Percentiles rank a stretch among this genome's conserved stretches.
Conservation (phyloP, 2,329 filamentous ascomycete species). For the Colletotrichum sansevieriae region DNA sequence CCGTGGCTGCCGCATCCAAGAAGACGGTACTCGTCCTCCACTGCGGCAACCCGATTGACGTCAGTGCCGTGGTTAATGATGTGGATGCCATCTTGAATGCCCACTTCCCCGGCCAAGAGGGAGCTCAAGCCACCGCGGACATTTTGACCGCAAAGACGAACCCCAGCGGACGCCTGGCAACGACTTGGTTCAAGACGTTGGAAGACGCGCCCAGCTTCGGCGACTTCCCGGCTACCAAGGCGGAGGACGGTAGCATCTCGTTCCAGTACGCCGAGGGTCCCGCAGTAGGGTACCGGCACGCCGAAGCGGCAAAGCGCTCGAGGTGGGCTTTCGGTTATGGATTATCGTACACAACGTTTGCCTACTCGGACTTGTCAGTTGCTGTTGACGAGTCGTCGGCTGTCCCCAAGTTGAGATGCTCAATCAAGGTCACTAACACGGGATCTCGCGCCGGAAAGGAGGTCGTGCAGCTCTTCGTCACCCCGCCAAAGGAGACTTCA, state of each 20-base stretch:
- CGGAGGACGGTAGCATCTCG: constrained; percentile 20
- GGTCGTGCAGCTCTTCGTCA: constrained; percentile 49
- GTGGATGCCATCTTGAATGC: constrained; percentile 37
- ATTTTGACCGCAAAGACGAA: constrained; percentile 34
- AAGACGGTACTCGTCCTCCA: constrained; percentile 32
- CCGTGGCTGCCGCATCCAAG: constrained; percentile 32
- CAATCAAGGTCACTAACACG: constrained; percentile 61
- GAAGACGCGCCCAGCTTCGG: constrained; percentile 39
- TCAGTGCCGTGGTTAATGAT: constrained; percentile 37
- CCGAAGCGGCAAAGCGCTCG: constrained; percentile 23
- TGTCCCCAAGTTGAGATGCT: constrained; percentile 43
- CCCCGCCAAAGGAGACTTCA: constrained; percentile 29
- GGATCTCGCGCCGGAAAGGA: constrained; percentile 45
- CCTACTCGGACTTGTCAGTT: constrained; percentile 16
- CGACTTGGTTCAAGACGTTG: constrained; percentile 39
- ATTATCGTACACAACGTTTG: constrained; percentile 35
- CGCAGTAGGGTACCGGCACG: constrained; percentile 33
- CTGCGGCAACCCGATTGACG: constrained; percentile 35
- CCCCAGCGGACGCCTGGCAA: constrained; percentile 39
- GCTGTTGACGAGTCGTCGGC: constrained; percentile 40
- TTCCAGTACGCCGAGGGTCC: constrained; percentile 22
- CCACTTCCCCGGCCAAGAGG: constrained; percentile 40
- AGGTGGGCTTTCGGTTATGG: constrained; percentile 35
- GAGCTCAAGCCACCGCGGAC: constrained; percentile 37
- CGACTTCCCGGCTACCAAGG: constrained; percentile 33